Conservation (phyloP, 176 grass and related monocot species). For the Canna indica region DNA sequence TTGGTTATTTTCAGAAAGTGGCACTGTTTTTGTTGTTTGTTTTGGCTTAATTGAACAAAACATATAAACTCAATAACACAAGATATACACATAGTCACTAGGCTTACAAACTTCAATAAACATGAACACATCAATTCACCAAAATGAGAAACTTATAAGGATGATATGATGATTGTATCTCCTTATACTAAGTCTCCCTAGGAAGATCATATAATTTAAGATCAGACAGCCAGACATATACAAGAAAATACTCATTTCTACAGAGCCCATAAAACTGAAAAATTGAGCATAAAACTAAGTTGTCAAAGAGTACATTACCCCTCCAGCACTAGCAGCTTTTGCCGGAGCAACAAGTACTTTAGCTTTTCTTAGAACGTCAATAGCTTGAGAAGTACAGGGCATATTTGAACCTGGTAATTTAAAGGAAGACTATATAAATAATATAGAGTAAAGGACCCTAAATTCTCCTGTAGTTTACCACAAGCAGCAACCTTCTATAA, state of each 20-base stretch:
- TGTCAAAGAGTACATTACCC: conserved; percentile 58
- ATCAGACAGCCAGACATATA: neutral
- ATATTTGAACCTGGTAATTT: conserved; percentile 81
- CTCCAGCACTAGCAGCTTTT: conserved; percentile 88
- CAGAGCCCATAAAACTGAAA: neutral
- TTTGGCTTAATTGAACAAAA: no score
- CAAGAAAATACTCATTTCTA: neutral
- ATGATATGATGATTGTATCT: neutral
- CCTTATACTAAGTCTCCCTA: neutral
- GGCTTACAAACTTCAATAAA: neutral
- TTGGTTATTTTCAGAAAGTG: no score
- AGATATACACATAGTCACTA: neutral
- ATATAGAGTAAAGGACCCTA: conserved; percentile 11
- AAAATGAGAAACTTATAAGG: neutral
- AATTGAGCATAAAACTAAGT: neutral
- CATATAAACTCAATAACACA: no score
- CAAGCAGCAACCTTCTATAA: conserved; percentile 64
- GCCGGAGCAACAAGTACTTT: conserved; percentile 90
- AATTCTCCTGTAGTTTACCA: conserved; percentile 16
- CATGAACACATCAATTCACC: neutral
- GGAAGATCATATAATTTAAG: neutral
- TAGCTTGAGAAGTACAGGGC: conserved; percentile 71
- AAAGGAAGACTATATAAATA: conserved; percentile 23
- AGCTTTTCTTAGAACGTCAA: conserved; percentile 87
- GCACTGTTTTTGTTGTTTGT: no score